Base-by-base conservation (phyloP, 108 stramenopile species). In the Cyclostephanos invisitatus region DNA sequence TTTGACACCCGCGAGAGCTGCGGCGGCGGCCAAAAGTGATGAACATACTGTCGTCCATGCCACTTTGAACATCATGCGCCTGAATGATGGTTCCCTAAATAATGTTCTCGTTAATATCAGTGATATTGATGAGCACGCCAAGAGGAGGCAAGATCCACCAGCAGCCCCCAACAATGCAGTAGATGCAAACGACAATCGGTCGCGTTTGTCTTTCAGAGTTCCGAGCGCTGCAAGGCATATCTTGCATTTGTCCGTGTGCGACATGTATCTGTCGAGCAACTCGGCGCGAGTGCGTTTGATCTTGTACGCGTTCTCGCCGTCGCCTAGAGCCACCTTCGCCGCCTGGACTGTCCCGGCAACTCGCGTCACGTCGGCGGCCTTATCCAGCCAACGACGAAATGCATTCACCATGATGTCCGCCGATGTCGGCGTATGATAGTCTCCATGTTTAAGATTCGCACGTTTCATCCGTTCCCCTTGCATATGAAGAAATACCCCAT, bases 391-490 rank as follows among this genome's bases (percentile, higher is more conserved):
- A 27, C 32, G 59, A 1, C 68, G 68, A 18, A 68, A 68, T 18
- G 42, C 60, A 61, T 63, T 62, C 42, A 59, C 59, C 29, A 68
- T 20, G 8, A 59, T 68, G 25, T 68, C 68, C 11, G 68, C 60
- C 29, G 68, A 60, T 21, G 32, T 68, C 5, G 68, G 61, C 5
- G 60, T 59, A 29, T n/a, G 9, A 68, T 68, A 68, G 24, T 68
- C 62, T 7, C 58, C 25, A 9, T 62, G 46, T 2, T 25, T 35
- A 10, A 68, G 62, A 32, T 59, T 27, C 4, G 59, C 28, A 18
- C 60, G 61, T 38, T 35, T 35, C 37, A 68, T 22, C 14, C 68
- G 59, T 17, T 68, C 68, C 21, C 68, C 68, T 68, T 68, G 68
- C 38, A 28, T 15, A 0, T 58, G 18, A 20, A 68, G 61, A 37